These are phyloP conservation scores for Scheffersomyces coipomensis DNA, from an alignment of 805 yeast species.

Conservation along the genomic window DNA sequence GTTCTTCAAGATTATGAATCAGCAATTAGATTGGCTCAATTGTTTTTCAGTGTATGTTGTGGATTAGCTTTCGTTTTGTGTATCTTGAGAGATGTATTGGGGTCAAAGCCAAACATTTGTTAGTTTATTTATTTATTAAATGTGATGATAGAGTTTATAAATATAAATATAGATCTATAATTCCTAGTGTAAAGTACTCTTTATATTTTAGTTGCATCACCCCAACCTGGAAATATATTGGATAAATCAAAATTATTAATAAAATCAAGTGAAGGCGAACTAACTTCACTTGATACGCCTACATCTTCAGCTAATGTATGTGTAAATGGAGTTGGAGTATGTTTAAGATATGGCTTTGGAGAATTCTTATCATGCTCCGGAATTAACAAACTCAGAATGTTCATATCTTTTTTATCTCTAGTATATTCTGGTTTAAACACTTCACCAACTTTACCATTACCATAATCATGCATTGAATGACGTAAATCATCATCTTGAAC, in stretches of 20 bases:
- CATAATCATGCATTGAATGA: constrained; percentile 29
- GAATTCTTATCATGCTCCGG: constrained; percentile 3
- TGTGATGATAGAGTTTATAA: neutral
- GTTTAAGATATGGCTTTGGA: neutral
- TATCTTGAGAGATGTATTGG: constrained; percentile 10
- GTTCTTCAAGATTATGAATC: constrained; percentile 21
- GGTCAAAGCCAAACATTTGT: constrained; percentile 5
- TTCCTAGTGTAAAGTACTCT: too few relatives aligned
- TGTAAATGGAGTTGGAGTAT: neutral
- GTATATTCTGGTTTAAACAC: constrained; percentile 10
- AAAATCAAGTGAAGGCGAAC: constrained; percentile 15
- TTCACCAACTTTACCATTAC: constrained; percentile 25
- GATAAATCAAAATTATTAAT: constrained; percentile 15
- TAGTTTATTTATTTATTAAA: neutral
- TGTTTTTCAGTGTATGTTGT: constrained; percentile 16
- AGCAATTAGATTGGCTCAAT: constrained; percentile 24
- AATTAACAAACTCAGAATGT: constrained; percentile 11
- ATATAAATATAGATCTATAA: neutral
- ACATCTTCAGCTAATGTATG: neutral
- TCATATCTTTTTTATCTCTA: constrained; percentile 10
- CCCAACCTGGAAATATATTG: constrained; percentile 17
- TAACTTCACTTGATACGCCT: neutral
- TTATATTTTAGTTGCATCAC: constrained; percentile 7
- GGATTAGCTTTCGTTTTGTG: constrained; percentile 13
- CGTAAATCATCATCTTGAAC: constrained; percentile 18